Evolutionary conservation across 345 rosid genomes (phyloP).

Genomic region (Camelina hispida): DNA sequence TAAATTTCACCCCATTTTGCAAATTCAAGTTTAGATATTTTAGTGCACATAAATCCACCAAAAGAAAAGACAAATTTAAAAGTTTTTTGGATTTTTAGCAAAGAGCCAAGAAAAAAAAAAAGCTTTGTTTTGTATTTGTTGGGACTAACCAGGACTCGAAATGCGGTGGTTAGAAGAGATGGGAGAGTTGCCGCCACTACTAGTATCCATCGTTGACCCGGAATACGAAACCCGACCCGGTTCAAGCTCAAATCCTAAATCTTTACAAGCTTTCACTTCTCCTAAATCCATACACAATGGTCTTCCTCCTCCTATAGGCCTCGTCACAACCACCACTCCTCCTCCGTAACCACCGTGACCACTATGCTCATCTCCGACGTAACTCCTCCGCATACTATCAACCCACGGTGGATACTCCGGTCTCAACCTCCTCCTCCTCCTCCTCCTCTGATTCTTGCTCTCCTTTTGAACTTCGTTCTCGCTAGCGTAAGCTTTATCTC

Average conservation of each 20-base stretch:
- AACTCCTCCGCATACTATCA: conserved; percentile 44
- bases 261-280: conserved; percentile 90
- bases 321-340: conserved; percentile 73
- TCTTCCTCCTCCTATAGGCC: conserved; percentile 79
- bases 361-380: conserved; percentile 28
- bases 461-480: conserved; percentile 66
- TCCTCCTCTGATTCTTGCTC: conserved; percentile 43
- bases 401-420: conserved; percentile 48
- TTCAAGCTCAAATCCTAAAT: conserved; percentile 89
- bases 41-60: background rate
- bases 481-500: conserved; percentile 71
- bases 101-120: background rate
- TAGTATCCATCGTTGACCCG: conserved; percentile 64
- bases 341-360: conserved; percentile 49
- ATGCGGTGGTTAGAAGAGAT: conserved; percentile 85
- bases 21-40: conserved; percentile 4
- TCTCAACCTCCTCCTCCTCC: conserved; percentile 44
- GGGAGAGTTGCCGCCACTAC: conserved; percentile 93
- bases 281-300: conserved; percentile 89
- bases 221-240: conserved; percentile 52
- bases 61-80: background rate
- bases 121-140: background rate
- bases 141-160: conserved; percentile 80
- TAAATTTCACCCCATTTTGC: background rate
- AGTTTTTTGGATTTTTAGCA: background rate